Percentiles rank a stretch among this genome's conserved stretches.
phyloP scores from a whole-genome alignment of 1,139 yeast species.

The Pichia sp. region DNA sequence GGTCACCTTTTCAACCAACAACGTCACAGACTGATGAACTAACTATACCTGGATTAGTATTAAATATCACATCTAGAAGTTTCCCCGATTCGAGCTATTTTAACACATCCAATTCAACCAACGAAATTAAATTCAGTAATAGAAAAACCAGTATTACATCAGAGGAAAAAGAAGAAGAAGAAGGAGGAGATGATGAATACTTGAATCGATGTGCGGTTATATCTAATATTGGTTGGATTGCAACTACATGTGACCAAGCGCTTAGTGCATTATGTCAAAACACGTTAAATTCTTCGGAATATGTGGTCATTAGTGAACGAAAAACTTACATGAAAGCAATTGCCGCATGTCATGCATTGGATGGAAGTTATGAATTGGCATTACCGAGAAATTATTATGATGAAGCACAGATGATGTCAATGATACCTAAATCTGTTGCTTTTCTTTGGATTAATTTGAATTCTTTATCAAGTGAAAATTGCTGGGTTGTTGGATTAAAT shows the following conservation, averaged over 20 bases:
- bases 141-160: background rate
- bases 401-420: conserved; percentile 30
- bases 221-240: conserved; percentile 25
- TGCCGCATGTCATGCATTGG: conserved; percentile 19
- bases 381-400: conserved; percentile 54
- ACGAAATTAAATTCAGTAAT: background rate
- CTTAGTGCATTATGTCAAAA: conserved; percentile 54
- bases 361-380: conserved; percentile 35
- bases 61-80: background rate
- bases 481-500: conserved; percentile 81
- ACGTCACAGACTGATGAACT: too few species aligned
- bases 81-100: background rate
- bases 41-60: too few species aligned
- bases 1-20: conserved; percentile 56
- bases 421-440: conserved; percentile 19
- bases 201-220: conserved; percentile 54
- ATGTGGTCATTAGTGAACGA: conserved; percentile 38
- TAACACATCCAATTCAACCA: background rate
- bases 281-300: conserved; percentile 35
- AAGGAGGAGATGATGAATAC: conserved; percentile 13
- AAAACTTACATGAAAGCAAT: conserved; percentile 49
- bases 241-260: conserved; percentile 46
- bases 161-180: conserved; percentile 9
- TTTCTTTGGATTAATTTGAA: conserved; percentile 78
- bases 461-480: conserved; percentile 62